Evolutionary conservation across 306 rosid species (phyloP).

Genomic region (Gastrolobium bilobum): DNA sequence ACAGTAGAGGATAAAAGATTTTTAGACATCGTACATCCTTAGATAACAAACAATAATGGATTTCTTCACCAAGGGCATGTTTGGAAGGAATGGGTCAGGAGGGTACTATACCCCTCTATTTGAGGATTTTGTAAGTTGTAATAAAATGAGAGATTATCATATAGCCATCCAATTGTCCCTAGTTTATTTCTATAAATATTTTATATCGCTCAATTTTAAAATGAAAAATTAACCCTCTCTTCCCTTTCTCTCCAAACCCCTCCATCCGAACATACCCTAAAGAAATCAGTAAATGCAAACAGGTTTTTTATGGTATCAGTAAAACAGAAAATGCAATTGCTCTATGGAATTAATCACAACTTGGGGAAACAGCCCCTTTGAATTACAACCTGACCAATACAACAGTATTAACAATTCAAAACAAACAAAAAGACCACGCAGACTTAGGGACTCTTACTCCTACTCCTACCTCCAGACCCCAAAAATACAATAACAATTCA

Average conservation of each 20-base stretch:
- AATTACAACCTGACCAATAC: too few species aligned
- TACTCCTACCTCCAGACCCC: too few species aligned
- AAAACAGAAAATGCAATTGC: too few species aligned
- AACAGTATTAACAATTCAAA: too few species aligned
- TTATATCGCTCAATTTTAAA: background rate
- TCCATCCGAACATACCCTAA: background rate
- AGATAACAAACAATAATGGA: constrained; percentile 26
- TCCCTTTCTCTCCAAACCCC: background rate
- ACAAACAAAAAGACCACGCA: too few species aligned
- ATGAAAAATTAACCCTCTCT: background rate
- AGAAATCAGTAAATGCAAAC: constrained; percentile 1
- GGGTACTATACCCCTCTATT: background rate
- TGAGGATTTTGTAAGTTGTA: background rate
- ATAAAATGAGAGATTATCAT: constrained; percentile 1
- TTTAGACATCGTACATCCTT: constrained; percentile 1
- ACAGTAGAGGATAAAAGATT: constrained; percentile 45
- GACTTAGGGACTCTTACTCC: too few species aligned
- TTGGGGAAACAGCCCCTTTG: too few species aligned
- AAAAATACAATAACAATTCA: too few species aligned
- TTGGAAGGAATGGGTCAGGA: background rate
- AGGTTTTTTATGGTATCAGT: background rate
- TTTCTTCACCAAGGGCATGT: constrained; percentile 7
- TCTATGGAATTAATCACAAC: too few species aligned
- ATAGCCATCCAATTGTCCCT: constrained; percentile 5
- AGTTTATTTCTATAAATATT: constrained; percentile 11